phyloP scores from a whole-genome alignment of 768 basidiomycete genomes.

The Lactarius psammicola region DNA sequence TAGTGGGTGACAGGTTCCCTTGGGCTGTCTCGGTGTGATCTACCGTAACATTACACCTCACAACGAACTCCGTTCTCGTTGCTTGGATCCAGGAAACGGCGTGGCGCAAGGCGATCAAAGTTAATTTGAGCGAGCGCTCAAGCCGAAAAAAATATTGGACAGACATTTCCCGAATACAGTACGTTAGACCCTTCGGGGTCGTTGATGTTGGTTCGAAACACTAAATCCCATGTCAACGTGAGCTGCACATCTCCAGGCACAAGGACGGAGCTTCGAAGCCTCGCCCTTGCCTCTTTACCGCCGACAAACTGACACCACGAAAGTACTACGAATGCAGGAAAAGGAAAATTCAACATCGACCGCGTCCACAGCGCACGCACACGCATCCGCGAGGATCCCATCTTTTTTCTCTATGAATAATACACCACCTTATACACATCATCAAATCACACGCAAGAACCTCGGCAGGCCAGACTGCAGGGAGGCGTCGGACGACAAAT shows the following conservation, averaged over 20 bases:
- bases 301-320: not conserved
- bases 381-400: not conserved
- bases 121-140: not conserved
- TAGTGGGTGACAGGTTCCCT: not conserved
- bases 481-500: not conserved
- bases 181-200: not conserved
- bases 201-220: not conserved
- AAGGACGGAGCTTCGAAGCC: not conserved
- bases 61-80: not conserved
- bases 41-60: not conserved
- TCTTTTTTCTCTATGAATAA: not conserved
- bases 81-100: not conserved
- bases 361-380: not conserved
- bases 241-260: not conserved
- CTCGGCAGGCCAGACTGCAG: not conserved
- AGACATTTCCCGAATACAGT: not conserved
- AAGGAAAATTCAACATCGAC: not conserved
- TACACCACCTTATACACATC: not conserved
- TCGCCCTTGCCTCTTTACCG: not conserved
- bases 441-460: no score
- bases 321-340: not conserved
- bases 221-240: not conserved
- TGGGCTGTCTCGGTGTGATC: not conserved
- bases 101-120: not conserved
- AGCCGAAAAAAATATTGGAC: not conserved